Conservation (phyloP, 228 moss, liverwort and hornwort genomes). For the Sphagnum fallax region DNA sequence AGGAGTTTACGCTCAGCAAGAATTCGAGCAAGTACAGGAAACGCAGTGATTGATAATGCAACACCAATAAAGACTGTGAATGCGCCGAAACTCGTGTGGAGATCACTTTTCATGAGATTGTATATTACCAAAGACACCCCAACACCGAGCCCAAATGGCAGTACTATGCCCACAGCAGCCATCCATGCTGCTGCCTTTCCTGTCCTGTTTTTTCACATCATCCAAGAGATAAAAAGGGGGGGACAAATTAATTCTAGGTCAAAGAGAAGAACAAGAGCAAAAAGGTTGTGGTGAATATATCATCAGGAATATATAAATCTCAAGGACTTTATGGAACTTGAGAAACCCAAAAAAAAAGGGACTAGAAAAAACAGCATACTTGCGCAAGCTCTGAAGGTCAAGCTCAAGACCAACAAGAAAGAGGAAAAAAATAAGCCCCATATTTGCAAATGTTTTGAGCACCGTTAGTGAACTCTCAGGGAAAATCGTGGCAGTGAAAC, state of each 20-base stretch:
- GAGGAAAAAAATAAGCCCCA: constrained; percentile 47
- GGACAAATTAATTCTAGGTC: not conserved
- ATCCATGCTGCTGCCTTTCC: constrained; percentile 23
- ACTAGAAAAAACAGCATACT: constrained; percentile 9
- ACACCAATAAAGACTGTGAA: constrained; percentile 39
- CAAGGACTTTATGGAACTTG: too few species aligned
- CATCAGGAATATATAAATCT: too few species aligned
- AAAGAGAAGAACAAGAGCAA: not conserved
- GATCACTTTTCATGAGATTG: constrained; percentile 7
- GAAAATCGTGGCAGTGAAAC: constrained; percentile 20
- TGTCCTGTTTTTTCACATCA: constrained; percentile 12
- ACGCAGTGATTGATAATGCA: constrained; percentile 39
- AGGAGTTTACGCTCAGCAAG: constrained; percentile 41
- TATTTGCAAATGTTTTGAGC: constrained; percentile 28
- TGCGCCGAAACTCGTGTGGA: constrained; percentile 10
- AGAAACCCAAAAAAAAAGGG: too few species aligned
- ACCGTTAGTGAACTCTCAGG: constrained; percentile 19
- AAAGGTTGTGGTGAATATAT: not conserved
- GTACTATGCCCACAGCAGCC: constrained; percentile 22
- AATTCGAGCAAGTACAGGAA: constrained; percentile 45
- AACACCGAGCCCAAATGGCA: constrained; percentile 32
- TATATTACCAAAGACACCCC: constrained; percentile 22
- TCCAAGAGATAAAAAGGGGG: not conserved
- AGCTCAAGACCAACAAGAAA: constrained; percentile 50
- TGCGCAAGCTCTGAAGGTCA: constrained; percentile 22